phyloP scores from a whole-genome alignment of 345 rosid species.

The Arabis hirsuta region DNA sequence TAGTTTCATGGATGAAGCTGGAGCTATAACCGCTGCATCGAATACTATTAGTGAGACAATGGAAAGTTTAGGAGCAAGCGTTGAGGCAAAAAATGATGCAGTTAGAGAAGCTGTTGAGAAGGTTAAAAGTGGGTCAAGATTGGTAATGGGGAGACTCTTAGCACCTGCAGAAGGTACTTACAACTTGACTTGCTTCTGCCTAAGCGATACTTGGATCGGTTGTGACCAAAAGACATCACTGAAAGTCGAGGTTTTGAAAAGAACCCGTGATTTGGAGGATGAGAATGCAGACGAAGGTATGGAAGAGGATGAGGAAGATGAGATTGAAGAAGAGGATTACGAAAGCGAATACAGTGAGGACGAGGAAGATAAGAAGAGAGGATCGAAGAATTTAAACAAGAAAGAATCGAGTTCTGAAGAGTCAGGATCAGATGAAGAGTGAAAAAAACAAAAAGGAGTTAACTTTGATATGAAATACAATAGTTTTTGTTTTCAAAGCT shows the following conservation, averaged over 20 bases:
- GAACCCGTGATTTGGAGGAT: slow-evolving; percentile 73
- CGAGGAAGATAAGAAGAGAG: slow-evolving; percentile 70
- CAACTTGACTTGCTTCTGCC: slow-evolving; percentile 82
- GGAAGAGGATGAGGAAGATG: slow-evolving; percentile 77
- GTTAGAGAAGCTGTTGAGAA: slow-evolving; percentile 73
- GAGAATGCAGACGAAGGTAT: slow-evolving; percentile 68
- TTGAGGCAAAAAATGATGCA: slow-evolving; percentile 58
- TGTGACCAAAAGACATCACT: slow-evolving; percentile 68
- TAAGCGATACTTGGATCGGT: slow-evolving; percentile 93
- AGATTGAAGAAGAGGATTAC: slow-evolving; percentile 81
- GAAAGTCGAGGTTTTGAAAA: slow-evolving; percentile 78
- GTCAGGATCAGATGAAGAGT: slow-evolving; percentile 73
- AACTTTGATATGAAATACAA: slow-evolving; percentile 30
- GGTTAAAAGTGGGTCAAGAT: slow-evolving; percentile 81
- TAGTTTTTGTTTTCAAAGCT: slow-evolving; percentile 24
- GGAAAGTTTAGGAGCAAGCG: slow-evolving; percentile 89
- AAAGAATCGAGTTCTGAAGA: slow-evolving; percentile 65
- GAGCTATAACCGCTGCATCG: slow-evolving; percentile 75
- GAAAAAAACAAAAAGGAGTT: slow-evolving; percentile 38
- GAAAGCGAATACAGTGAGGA: slow-evolving; percentile 95
- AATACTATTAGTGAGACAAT: slow-evolving; percentile 48
- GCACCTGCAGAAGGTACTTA: slow-evolving; percentile 86
- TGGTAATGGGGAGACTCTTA: slow-evolving; percentile 85
- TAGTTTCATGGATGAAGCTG: slow-evolving; percentile 90
- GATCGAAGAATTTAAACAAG: slow-evolving; percentile 58